Base-by-base conservation (phyloP, 345 rosid species). In the Noccaea caerulescens region DNA sequence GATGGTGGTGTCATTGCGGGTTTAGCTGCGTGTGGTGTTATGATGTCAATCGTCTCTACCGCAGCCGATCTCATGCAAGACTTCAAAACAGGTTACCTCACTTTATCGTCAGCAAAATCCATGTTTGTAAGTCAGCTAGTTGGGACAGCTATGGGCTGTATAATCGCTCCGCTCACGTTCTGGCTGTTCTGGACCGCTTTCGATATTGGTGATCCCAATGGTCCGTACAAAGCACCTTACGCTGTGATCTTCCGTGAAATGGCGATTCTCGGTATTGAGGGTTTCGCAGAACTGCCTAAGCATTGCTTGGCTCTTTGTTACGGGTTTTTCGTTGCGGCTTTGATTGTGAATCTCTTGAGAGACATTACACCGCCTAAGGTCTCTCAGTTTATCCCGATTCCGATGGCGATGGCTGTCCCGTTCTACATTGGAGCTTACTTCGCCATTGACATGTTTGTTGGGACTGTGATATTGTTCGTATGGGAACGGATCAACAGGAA, bases 11-110 rank as follows among this genome's bases (percentile, higher is more conserved):
- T 90, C 64, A 77, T 93, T 37, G 98, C 97, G 2, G 93, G 98
- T 36, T 80, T 90, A 69, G 97, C 90, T 43, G 97, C 96, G 14
- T 88, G 86, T 74, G 96, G 92, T 20, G 84, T 87, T 32, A 93
- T 93, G 98, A 93, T 90, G 96, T 72, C 96, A 44, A 93, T 93
- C 14, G 93, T 93, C 78, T 83, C 98, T 44, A 93, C 89, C 0
- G 98, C 98, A 7, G 96, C 97, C 55, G 96, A 93, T 82, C 96
- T 93, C 30, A 89, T 93, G 97, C 97, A 91, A 81, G 97, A 93
- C 77, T 91, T 93, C 70, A 93, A 91, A 83, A 91, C 94, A 4
- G 92, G 92, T 63, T 88, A 88, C 81, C 91, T 87, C 43, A 90
- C 98, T 14, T 64, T 84, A 64, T 88, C 98, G 23, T 93, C 98